A percentile compares a stretch with the other conserved stretches of the same genome.
These are phyloP conservation scores for Fallopia convolvulus DNA, from an alignment of 148 eudicot species.

Conservation along the genomic window DNA sequence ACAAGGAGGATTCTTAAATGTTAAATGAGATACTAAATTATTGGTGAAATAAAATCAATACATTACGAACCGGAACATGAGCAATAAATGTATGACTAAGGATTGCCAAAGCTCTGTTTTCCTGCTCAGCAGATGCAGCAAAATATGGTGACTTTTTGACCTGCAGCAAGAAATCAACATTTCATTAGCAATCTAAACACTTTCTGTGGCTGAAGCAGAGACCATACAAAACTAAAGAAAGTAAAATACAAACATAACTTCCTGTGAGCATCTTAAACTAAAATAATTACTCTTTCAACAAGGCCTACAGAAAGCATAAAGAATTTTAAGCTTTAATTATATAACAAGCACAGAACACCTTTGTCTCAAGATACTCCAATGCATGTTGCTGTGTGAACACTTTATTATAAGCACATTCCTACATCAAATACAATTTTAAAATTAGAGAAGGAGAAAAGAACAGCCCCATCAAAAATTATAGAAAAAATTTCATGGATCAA, in stretches of 20 bases:
- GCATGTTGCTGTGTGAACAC: slow-evolving; percentile 52
- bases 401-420: no score
- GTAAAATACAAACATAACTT: not conserved
- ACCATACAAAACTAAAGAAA: not conserved
- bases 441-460: no score
- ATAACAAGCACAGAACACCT: slow-evolving; percentile 27
- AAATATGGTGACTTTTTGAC: slow-evolving; percentile 33
- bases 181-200: slow-evolving; percentile 7
- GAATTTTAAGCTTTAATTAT: not conserved
- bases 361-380: slow-evolving; percentile 60
- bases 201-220: not conserved
- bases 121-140: slow-evolving; percentile 39
- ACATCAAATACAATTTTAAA: no score
- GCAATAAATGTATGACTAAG: slow-evolving; percentile 77
- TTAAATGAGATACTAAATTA: not conserved
- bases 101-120: slow-evolving; percentile 45
- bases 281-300: no score
- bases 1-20: not conserved
- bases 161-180: slow-evolving; percentile 26
- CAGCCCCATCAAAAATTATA: no score
- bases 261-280: not conserved
- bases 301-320: not conserved
- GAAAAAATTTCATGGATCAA: no score
- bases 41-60: not conserved
- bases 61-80: slow-evolving; percentile 63